Conservation (phyloP, 2,329 filamentous ascomycete genomes). For the Trichoderma sp. region DNA sequence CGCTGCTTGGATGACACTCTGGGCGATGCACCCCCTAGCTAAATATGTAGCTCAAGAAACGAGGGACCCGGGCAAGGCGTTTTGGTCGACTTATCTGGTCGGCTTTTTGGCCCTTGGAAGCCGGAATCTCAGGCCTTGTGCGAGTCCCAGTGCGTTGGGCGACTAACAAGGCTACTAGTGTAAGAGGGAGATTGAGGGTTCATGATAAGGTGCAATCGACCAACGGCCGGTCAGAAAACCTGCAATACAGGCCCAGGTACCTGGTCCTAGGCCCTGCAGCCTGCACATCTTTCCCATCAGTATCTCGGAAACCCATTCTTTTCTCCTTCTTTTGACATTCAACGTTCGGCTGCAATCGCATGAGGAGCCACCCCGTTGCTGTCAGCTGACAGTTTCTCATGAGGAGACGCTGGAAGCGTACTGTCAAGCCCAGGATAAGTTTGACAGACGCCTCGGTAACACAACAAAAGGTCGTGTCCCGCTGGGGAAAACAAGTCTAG, state of each 20-base stretch:
- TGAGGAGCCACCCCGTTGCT: background rate
- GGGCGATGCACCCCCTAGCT: background rate
- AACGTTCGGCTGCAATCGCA: background rate
- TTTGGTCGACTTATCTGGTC: background rate
- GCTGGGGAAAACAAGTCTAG: background rate
- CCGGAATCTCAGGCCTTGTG: background rate
- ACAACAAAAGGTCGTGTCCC: background rate
- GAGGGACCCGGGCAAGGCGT: background rate
- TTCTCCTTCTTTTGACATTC: background rate
- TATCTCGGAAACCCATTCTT: background rate
- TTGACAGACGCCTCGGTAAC: background rate
- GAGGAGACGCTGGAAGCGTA: background rate
- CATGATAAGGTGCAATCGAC: background rate
- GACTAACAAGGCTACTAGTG: constrained; percentile 9
- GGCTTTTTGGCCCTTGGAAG: background rate
- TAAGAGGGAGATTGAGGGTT: constrained; percentile 1
- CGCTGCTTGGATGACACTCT: background rate
- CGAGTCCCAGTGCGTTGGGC: constrained; percentile 23
- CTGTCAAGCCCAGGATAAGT: background rate
- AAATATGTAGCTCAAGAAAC: background rate
- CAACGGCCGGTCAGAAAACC: background rate
- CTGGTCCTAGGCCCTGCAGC: constrained; percentile 15
- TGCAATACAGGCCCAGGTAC: constrained; percentile 11
- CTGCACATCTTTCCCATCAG: background rate
- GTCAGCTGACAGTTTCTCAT: background rate